phyloP scores from a whole-genome alignment of 2,329 filamentous ascomycete species.

The Talaromyces albobiverticillius region DNA sequence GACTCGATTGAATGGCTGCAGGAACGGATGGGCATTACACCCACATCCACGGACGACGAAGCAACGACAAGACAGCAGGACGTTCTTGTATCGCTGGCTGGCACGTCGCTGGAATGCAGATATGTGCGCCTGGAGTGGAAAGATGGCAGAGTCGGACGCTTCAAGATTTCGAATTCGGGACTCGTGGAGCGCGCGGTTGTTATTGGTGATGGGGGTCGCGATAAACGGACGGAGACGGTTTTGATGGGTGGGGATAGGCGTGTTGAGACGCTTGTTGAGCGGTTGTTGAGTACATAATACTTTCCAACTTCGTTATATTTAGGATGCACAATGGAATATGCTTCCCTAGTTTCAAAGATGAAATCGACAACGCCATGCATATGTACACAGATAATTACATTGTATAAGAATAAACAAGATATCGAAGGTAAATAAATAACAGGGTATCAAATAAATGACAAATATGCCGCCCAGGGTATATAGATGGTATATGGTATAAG shows the following conservation, averaged over 20 bases:
- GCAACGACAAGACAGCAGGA: not conserved
- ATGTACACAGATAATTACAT: not conserved
- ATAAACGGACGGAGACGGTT: conserved; percentile 33
- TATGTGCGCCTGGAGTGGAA: conserved; percentile 45
- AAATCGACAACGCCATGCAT: not conserved
- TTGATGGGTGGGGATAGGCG: conserved; percentile 34
- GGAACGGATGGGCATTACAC: conserved; percentile 28
- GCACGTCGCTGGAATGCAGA: conserved; percentile 37
- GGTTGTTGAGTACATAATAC: conserved; percentile 20
- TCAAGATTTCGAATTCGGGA: conserved; percentile 41
- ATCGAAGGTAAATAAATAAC: not conserved
- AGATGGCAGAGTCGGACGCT: conserved; percentile 42
- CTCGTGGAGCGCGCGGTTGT: conserved; percentile 42
- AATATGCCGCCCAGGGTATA: conserved; percentile 13
- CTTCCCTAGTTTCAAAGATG: too few relatives aligned
- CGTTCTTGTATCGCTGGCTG: conserved; percentile 34
- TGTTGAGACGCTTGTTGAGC: conserved; percentile 33
- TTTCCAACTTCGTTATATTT: too few relatives aligned
- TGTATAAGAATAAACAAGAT: not conserved
- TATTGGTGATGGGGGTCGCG: conserved; percentile 38
- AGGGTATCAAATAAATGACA: not conserved
- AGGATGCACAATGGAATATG: too few relatives aligned
- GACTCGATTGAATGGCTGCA: conserved; percentile 36
- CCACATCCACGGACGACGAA: conserved; percentile 14
- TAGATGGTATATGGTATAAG: not conserved